A percentile compares a stretch with the other conserved stretches of the same genome.
phyloP scores from a whole-genome alignment of 257 asterid genomes.

The Thymus mandschuricus region DNA sequence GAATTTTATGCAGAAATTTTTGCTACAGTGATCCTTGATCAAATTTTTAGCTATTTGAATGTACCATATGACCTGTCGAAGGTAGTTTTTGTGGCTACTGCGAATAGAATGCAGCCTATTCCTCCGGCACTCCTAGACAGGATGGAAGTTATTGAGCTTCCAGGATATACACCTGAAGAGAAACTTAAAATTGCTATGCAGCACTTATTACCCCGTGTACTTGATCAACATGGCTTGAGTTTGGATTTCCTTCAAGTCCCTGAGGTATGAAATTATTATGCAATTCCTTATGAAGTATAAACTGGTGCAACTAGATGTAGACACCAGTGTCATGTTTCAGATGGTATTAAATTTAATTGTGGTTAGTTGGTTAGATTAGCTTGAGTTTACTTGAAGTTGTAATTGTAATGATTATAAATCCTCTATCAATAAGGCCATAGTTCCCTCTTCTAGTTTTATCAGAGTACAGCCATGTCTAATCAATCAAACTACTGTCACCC shows the following conservation, averaged over 20 bases:
- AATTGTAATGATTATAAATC: constrained; percentile 11
- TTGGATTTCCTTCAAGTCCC: constrained; percentile 91
- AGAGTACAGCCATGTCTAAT: background rate
- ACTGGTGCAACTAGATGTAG: constrained; percentile 26
- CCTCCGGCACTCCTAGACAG: constrained; percentile 96
- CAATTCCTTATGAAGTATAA: constrained; percentile 27
- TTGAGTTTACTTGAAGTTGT: constrained; percentile 23
- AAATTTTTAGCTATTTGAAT: constrained; percentile 76
- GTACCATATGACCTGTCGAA: constrained; percentile 97
- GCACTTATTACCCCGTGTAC: constrained; percentile 94
- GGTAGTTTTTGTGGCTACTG: constrained; percentile 98
- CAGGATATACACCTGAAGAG: constrained; percentile 99
- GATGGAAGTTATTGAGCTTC: constrained; percentile 98
- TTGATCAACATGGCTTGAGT: constrained; percentile 94
- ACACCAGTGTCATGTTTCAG: constrained; percentile 24
- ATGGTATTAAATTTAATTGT: constrained; percentile 17
- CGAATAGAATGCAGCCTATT: constrained; percentile 90
- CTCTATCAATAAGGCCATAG: constrained; percentile 2
- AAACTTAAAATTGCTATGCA: constrained; percentile 87
- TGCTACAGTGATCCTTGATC: constrained; percentile 59
- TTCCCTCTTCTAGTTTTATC: constrained; percentile 7
- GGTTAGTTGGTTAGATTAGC: constrained; percentile 9
- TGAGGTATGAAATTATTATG: constrained; percentile 62
- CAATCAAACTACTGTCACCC: constrained; percentile 1
- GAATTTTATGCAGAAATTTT: constrained; percentile 24